phyloP scores from a whole-genome alignment of 768 basidiomycete genomes.

The Mycena epipterygia region DNA sequence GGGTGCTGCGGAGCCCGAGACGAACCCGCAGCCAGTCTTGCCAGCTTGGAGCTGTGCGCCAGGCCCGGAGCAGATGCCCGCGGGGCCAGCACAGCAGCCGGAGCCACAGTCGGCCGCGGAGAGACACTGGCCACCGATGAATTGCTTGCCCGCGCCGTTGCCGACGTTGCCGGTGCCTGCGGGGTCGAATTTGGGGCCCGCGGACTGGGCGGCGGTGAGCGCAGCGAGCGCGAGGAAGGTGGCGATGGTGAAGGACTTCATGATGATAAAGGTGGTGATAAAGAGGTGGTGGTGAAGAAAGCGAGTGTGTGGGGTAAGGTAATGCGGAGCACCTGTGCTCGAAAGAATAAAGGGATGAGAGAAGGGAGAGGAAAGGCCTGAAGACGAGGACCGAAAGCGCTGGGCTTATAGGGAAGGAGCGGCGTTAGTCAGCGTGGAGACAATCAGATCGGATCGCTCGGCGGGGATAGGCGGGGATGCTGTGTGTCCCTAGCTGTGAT shows the following conservation, averaged over 20 bases:
- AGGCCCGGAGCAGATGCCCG: constrained; percentile 26
- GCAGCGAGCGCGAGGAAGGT: constrained; percentile 22
- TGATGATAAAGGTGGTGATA: constrained; percentile 27
- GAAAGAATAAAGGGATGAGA: constrained; percentile 27
- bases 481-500: too few species aligned
- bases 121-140: constrained; percentile 29
- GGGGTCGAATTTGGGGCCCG: constrained; percentile 26
- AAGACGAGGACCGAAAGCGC: background rate
- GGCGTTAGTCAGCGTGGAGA: background rate
- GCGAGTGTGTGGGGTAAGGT: constrained; percentile 13
- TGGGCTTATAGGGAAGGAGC: background rate
- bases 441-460: background rate
- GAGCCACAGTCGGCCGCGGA: constrained; percentile 23
- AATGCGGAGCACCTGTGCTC: constrained; percentile 32
- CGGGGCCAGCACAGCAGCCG: constrained; percentile 28
- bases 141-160: constrained; percentile 27
- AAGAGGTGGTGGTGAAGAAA: background rate
- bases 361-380: constrained; percentile 27
- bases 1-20: background rate
- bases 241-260: constrained; percentile 25
- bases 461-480: too few species aligned
- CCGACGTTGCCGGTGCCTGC: constrained; percentile 20
- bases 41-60: constrained; percentile 28
- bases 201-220: constrained; percentile 20
- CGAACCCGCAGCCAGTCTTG: constrained; percentile 30